A percentile compares a stretch with the other conserved stretches of the same genome.
phyloP scores from a whole-genome alignment of 305 asterid genomes.

The Fraxinus platypoda region DNA sequence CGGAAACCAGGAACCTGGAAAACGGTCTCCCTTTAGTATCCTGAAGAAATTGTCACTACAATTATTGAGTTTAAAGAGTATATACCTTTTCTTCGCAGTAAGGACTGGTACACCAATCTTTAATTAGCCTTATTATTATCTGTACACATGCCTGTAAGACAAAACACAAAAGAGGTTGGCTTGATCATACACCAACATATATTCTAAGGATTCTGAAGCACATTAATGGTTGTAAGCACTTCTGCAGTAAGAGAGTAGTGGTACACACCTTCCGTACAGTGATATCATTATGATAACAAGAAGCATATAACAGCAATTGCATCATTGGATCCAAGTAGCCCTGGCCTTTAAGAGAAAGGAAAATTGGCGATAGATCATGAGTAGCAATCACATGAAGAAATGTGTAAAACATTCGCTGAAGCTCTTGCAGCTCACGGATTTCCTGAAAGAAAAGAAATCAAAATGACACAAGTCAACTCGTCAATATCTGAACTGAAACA shows the following conservation, averaged over 20 bases:
- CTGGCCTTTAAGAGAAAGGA: slow-evolving; percentile 59
- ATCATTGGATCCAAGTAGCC: slow-evolving; percentile 68
- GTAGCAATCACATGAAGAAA: slow-evolving; percentile 79
- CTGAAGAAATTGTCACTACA: slow-evolving; percentile 13
- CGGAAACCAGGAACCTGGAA: slow-evolving; percentile 90
- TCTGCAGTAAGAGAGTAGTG: background rate
- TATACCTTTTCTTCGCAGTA: slow-evolving; percentile 71
- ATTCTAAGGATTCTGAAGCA: background rate
- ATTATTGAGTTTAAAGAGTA: slow-evolving; percentile 13
- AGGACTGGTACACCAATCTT: slow-evolving; percentile 77
- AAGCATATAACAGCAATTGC: slow-evolving; percentile 64
- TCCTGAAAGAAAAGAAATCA: slow-evolving; percentile 51
- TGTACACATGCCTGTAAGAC: slow-evolving; percentile 80
- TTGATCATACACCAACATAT: slow-evolving; percentile 9
- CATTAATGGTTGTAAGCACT: background rate
- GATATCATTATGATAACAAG: slow-evolving; percentile 83
- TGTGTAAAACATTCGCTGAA: slow-evolving; percentile 72
- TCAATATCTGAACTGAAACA: slow-evolving; percentile 6
- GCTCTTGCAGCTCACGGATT: slow-evolving; percentile 85
- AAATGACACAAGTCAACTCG: slow-evolving; percentile 2
- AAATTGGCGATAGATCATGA: slow-evolving; percentile 76
- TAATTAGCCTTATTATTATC: slow-evolving; percentile 79
- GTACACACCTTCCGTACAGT: slow-evolving; percentile 64
- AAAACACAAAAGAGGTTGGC: slow-evolving; percentile 21
- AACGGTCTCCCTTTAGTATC: slow-evolving; percentile 26